Base-by-base conservation (phyloP, 2,329 filamentous ascomycete species). In the Trichoderma oligosporum region DNA sequence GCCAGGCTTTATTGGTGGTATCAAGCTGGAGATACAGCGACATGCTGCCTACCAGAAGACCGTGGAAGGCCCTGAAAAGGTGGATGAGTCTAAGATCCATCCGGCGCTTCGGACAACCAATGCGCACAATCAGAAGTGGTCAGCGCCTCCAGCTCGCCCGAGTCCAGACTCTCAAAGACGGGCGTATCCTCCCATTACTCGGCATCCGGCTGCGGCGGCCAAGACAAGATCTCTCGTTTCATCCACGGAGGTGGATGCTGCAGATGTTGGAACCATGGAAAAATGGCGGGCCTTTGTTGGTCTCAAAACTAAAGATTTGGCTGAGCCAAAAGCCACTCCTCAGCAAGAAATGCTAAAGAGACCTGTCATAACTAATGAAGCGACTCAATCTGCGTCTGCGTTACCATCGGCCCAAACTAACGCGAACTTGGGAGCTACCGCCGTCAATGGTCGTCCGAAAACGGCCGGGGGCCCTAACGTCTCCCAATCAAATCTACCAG, bases 11-110 rank as follows among this genome's bases (percentile, higher is more conserved):
- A 70, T 77, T 22, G 73, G 75, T 1, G 73, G 72, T 18, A 70
- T 71, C 53, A 76, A 76, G 56, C 66, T 76, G 14, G 74, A 75
- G 45, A 66, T 72, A 45, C 67, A 75, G 56, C 69, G 69, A 44
- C 67, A 74, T 7, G 67, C 67, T 1, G 69, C 69, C 16, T 62
- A 68, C 7, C 64, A 72, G 33, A 63, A 66, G 36, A 62, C 64
- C 1, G 58, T 67, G 7, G 62, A 71, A 0, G 64, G 63, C 8
- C 64, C 42, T 16, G 63, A 64, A 6, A 63, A 65, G 11, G 62
- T 62, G 7, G 61, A 62, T 12, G 65, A 67, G 20, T 66, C 62
- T 5, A 66, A 62, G 22, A 65, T 72, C 4, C 72, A 74, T 24
- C 71, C 72, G 6, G 72, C 70, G 4, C 62, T 74, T 33, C 70